These are phyloP conservation scores for Scleromitrula shiraiana DNA, from an alignment of 2,329 filamentous ascomycete genomes.

Conservation along the genomic window DNA sequence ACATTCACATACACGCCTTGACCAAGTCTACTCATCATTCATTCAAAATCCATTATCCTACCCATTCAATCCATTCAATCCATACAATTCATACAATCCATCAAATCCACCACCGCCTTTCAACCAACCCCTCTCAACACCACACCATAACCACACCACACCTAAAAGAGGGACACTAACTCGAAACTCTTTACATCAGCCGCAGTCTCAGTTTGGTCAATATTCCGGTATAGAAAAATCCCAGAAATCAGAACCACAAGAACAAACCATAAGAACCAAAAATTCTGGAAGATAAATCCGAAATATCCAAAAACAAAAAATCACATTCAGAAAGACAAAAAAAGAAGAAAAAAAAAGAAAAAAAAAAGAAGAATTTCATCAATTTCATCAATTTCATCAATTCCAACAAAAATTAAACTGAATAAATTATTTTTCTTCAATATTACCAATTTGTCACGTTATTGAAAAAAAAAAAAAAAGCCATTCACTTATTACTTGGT, in stretches of 20 bases:
- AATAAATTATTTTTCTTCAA: constrained; percentile 18
- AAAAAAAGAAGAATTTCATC: constrained; percentile 15
- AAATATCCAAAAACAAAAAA: too few species aligned
- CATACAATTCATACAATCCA: not conserved
- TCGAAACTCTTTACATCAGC: constrained; percentile 11
- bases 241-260: too few species aligned
- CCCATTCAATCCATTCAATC: too few species aligned
- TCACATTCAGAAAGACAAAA: too few species aligned
- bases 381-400: too few species aligned
- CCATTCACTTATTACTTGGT: constrained; percentile 14
- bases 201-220: constrained; percentile 11
- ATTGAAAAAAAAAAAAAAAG: too few species aligned
- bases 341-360: too few species aligned
- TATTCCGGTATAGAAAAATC: not conserved
- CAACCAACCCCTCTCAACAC: constrained; percentile 8
- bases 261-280: too few species aligned
- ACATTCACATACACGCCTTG: constrained; percentile 8
- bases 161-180: constrained; percentile 8
- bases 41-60: too few species aligned
- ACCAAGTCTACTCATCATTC: constrained; percentile 2
- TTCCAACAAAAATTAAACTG: too few species aligned
- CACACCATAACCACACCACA: too few species aligned
- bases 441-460: constrained; percentile 21
- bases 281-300: too few species aligned
- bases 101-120: constrained; percentile 7